phyloP scores from a whole-genome alignment of 169 alveolate species.

The Cryptosporidium felis region DNA sequence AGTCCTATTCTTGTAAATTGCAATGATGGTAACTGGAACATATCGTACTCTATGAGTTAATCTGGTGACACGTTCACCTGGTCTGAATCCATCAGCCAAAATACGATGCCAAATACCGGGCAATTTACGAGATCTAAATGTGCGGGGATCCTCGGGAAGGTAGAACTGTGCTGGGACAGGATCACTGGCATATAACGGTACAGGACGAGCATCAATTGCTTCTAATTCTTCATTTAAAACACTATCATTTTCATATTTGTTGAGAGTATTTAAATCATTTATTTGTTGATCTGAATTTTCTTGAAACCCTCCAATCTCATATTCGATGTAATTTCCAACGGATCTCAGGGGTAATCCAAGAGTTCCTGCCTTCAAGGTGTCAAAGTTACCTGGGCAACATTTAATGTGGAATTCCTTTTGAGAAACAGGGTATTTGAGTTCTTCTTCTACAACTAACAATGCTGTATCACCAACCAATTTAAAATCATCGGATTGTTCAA shows the following conservation, averaged over 20 bases:
- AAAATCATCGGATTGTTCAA: slow-evolving; percentile 66
- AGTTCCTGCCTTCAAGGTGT: slow-evolving; percentile 60
- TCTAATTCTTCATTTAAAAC: slow-evolving; percentile 61
- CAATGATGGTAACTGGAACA: slow-evolving; percentile 69
- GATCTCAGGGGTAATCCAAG: slow-evolving; percentile 62
- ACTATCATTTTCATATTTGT: slow-evolving; percentile 24
- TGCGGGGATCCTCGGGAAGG: slow-evolving; percentile 64
- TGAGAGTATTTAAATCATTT: slow-evolving; percentile 39
- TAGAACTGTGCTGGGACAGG: slow-evolving; percentile 68
- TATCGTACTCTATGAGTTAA: slow-evolving; percentile 61
- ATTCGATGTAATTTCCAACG: slow-evolving; percentile 68
- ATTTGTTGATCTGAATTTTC: slow-evolving; percentile 61
- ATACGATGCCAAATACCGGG: slow-evolving; percentile 73
- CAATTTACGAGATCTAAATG: slow-evolving; percentile 43
- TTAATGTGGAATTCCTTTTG: slow-evolving; percentile 51
- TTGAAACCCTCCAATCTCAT: slow-evolving; percentile 66
- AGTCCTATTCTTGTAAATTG: slow-evolving; percentile 58
- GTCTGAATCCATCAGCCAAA: slow-evolving; percentile 69
- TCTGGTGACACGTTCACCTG: slow-evolving; percentile 66
- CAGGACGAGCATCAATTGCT: slow-evolving; percentile 69
- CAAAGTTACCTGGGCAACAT: slow-evolving; percentile 69
- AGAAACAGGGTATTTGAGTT: slow-evolving; percentile 47
- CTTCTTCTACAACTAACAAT: slow-evolving; percentile 55
- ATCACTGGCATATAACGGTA: slow-evolving; percentile 54
- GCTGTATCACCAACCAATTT: slow-evolving; percentile 69